Percentiles rank a stretch among this genome's conserved stretches.
Conservation (phyloP, 2,329 filamentous ascomycete species). For the Talaromyces islandicus region DNA sequence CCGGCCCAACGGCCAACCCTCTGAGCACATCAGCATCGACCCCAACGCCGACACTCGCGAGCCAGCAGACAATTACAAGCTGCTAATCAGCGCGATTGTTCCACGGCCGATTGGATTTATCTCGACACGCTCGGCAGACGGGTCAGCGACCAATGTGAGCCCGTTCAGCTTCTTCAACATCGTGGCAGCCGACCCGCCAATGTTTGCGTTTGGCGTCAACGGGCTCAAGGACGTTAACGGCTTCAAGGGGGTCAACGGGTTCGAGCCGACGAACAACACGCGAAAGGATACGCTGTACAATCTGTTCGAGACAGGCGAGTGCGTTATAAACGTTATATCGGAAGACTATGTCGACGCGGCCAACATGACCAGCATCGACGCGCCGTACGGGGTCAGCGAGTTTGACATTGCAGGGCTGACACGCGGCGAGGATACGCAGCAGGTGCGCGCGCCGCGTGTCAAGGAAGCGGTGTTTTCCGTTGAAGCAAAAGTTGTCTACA, state of each 20-base stretch:
- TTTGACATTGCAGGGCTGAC: slow-evolving; percentile 66
- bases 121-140: slow-evolving; percentile 51
- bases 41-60: slow-evolving; percentile 63
- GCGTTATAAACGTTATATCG: slow-evolving; percentile 76
- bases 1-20: slow-evolving; percentile 23
- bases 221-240: too few species aligned
- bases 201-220: slow-evolving; percentile 60
- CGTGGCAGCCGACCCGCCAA: slow-evolving; percentile 71
- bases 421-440: slow-evolving; percentile 56
- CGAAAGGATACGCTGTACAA: slow-evolving; percentile 76
- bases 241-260: too few species aligned
- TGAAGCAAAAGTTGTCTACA: slow-evolving; percentile 66
- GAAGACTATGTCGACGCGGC: slow-evolving; percentile 78
- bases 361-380: slow-evolving; percentile 67
- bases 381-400: slow-evolving; percentile 66
- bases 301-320: slow-evolving; percentile 62
- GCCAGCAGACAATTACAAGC: slow-evolving; percentile 71
- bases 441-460: slow-evolving; percentile 63
- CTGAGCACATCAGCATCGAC: slow-evolving; percentile 66
- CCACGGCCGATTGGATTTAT: slow-evolving; percentile 68
- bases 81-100: slow-evolving; percentile 70
- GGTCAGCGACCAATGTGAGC: slow-evolving; percentile 64
- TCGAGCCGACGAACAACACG: too few species aligned
- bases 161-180: slow-evolving; percentile 79
- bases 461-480: slow-evolving; percentile 72